These are phyloP conservation scores for Candida morakotiae DNA, from an alignment of 805 yeast species.

Conservation along the genomic window DNA sequence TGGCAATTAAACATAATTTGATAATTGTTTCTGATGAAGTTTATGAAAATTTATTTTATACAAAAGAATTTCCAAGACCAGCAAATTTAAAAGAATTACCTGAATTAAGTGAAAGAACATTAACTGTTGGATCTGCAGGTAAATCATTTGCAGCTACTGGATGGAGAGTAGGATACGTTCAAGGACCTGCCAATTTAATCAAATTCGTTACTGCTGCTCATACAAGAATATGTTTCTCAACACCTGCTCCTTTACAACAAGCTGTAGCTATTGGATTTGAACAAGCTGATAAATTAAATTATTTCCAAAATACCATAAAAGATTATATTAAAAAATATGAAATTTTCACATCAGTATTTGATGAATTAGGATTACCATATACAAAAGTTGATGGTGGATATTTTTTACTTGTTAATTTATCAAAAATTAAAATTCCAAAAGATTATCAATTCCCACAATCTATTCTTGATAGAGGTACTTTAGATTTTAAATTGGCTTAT, in stretches of 20 bases:
- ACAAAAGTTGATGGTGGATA: constrained; percentile 93
- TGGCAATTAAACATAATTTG: constrained; percentile 83
- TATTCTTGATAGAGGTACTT: constrained; percentile 57
- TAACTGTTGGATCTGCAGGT: constrained; percentile 96
- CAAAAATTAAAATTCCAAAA: constrained; percentile 73
- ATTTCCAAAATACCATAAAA: constrained; percentile 66
- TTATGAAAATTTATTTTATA: constrained; percentile 83
- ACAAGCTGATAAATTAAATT: constrained; percentile 56
- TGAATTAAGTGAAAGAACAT: constrained; percentile 71
- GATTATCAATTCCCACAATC: constrained; percentile 71
- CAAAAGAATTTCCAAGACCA: constrained; percentile 68
- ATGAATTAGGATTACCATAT: constrained; percentile 84
- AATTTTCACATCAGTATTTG: constrained; percentile 73
- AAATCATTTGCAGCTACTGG: constrained; percentile 99
- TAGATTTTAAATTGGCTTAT: constrained; percentile 84
- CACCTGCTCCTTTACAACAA: constrained; percentile 90
- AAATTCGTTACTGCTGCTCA: constrained; percentile 85
- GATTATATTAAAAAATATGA: constrained; percentile 70
- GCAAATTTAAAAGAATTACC: constrained; percentile 66
- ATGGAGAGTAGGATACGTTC: constrained; percentile 96
- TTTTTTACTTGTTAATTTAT: constrained; percentile 82
- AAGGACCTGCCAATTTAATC: constrained; percentile 79
- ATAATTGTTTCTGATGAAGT: constrained; percentile 90
- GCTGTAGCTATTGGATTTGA: constrained; percentile 79
- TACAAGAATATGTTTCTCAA: constrained; percentile 87